Conservation (phyloP, 306 rosid genomes). For the Malus sieversii region DNA sequence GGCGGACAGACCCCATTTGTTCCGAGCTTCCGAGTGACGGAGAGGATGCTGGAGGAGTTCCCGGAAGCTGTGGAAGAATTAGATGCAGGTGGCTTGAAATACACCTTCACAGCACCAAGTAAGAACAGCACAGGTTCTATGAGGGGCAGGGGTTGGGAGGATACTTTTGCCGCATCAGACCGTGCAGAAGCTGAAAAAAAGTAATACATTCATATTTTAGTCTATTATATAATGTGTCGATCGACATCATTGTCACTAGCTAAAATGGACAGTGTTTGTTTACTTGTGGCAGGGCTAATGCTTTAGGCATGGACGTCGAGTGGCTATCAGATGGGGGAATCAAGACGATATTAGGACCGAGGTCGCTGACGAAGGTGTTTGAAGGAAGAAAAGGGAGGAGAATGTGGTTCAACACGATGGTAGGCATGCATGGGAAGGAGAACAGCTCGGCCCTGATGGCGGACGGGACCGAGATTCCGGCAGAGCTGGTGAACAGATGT, state of each 20-base stretch:
- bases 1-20: slow-evolving; percentile 85
- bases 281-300: slow-evolving; percentile 41
- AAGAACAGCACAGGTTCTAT: slow-evolving; percentile 45
- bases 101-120: slow-evolving; percentile 58
- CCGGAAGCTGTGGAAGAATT: slow-evolving; percentile 52
- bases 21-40: slow-evolving; percentile 68
- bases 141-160: slow-evolving; percentile 93
- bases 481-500: slow-evolving; percentile 58
- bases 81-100: slow-evolving; percentile 54
- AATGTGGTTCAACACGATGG: slow-evolving; percentile 81
- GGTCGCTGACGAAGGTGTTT: slow-evolving; percentile 54
- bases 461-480: slow-evolving; percentile 60
- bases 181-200: slow-evolving; percentile 49
- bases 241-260: background rate
- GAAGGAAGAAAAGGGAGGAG: slow-evolving; percentile 73
- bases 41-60: slow-evolving; percentile 63
- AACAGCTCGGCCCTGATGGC: slow-evolving; percentile 72
- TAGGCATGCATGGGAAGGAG: slow-evolving; percentile 80
- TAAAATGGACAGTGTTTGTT: background rate
- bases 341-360: slow-evolving; percentile 51
- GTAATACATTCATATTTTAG: slow-evolving; percentile 12
- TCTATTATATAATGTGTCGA: background rate
- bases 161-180: slow-evolving; percentile 62
- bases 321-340: slow-evolving; percentile 59
- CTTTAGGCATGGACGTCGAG: slow-evolving; percentile 69